Conservation (phyloP, 2,329 filamentous ascomycete genomes). For the Zymoseptoria crescenta region DNA sequence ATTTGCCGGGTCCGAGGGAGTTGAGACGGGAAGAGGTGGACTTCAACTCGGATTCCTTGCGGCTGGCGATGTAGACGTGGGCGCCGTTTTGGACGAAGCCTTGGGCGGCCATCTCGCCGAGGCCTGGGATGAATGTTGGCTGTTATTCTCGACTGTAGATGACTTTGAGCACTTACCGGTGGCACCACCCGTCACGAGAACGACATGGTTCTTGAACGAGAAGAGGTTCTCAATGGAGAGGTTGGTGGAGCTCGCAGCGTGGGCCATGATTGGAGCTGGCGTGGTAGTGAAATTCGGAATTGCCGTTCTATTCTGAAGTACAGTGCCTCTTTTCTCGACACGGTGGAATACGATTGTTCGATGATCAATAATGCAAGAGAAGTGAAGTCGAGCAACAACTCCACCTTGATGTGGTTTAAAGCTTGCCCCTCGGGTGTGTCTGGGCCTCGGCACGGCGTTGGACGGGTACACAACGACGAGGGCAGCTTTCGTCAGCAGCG, state of each 20-base stretch:
- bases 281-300: too few relatives aligned
- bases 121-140: conserved; percentile 6
- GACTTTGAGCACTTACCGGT: conserved; percentile 25
- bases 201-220: conserved; percentile 32
- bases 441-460: not conserved
- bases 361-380: not conserved
- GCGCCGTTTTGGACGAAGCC: conserved; percentile 39
- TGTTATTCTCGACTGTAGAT: not conserved
- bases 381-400: not conserved
- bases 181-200: conserved; percentile 39
- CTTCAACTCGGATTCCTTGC: conserved; percentile 40
- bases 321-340: too few relatives aligned
- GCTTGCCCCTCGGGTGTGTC: not conserved
- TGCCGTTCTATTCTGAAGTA: too few relatives aligned
- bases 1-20: conserved; percentile 38
- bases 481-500: too few relatives aligned
- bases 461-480: not conserved
- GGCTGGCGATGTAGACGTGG: conserved; percentile 36
- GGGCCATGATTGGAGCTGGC: conserved; percentile 27
- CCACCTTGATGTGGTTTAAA: not conserved
- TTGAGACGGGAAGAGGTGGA: conserved; percentile 36
- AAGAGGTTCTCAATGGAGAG: conserved; percentile 26
- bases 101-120: conserved; percentile 42
- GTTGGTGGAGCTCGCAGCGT: conserved; percentile 24
- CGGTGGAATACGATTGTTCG: too few relatives aligned